Conservation (phyloP, 2,329 filamentous ascomycete species). For the Fusarium beomiforme region DNA sequence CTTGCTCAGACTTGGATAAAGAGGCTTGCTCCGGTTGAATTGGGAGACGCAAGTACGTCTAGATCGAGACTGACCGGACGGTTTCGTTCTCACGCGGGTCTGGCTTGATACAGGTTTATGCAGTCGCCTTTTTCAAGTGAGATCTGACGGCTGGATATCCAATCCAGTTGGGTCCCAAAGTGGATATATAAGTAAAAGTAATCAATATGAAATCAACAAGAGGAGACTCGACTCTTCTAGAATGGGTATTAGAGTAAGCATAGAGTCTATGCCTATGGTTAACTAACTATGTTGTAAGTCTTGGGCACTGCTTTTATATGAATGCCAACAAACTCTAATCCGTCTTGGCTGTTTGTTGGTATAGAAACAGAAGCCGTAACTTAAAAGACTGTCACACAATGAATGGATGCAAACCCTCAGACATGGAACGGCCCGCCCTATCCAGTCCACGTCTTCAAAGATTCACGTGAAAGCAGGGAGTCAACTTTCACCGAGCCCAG, state of each 20-base stretch:
- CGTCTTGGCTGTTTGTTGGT: background rate
- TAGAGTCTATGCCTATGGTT: background rate
- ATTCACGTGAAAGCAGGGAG: constrained; percentile 18
- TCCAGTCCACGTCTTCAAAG: constrained; percentile 2
- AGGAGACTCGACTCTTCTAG: constrained; percentile 1
- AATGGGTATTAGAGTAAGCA: background rate
- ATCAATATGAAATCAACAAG: constrained; percentile 2
- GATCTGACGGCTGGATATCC: background rate
- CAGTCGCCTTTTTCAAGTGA: constrained; percentile 7
- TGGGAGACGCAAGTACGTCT: background rate
- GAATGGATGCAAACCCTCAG: constrained; percentile 5
- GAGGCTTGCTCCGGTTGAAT: background rate
- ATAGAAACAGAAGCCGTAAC: background rate
- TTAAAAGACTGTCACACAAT: constrained; percentile 7
- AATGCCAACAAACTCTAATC: background rate
- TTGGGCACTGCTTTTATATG: background rate
- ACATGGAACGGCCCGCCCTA: constrained; percentile 34
- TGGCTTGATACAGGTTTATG: constrained; percentile 1
- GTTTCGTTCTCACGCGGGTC: constrained; percentile 1
- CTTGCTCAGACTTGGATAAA: background rate
- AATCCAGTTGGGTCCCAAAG: no score
- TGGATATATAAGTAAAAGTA: constrained; percentile 6
- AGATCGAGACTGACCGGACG: background rate
- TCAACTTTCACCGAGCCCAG: background rate
- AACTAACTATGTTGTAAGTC: background rate